Evolutionary conservation across 768 basidiomycete species (phyloP), one percentile per base, ranked within the genome.

Genomic region (Tricholoma flavovirens): DNA sequence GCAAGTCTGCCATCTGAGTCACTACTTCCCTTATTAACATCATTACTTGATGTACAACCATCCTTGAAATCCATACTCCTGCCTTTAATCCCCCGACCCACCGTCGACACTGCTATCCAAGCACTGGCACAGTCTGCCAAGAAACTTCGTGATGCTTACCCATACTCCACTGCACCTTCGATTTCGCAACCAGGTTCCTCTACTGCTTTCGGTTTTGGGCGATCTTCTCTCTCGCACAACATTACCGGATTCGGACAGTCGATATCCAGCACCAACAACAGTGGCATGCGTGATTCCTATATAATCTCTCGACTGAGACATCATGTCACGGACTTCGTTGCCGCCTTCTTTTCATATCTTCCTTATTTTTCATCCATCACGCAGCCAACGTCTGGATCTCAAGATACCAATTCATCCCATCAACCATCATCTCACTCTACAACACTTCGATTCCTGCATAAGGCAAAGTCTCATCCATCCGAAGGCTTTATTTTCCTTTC

Each of bases 51-150:
- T 56, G 70, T 76, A 0, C 83, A 91, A 59, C 91, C 91, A 0
- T 75, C 80, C 3, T 73, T 93, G 49, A 93, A 90, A 68, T 77
- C 83, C 2, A 70, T 80, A 8, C 79, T 93, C 55, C 71, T 93
- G 35, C 83, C 85, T 30, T 75, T 93, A 35, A 90, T 93, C 65
- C 91, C 91, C 51, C 83, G 88, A n/a, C 91, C 91, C 12, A 87
- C 90, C 1, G 73, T 92, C 56, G 86, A 90, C 29, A 84, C 80
- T 29, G 90, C 88, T 9, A 69, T 83, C 26, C 82, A 90, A 62
- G 83, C 84, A 11, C 71, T 93, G 22, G 77, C 79, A 32, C 79
- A 78, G 58, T 84, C 88, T 6, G 81, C 86, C 26, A 83, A 82
- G 73, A 88, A 84, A 66, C 77, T 93, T 38, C 82, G 83, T 38